These are phyloP conservation scores for Pleurotus citrinopileatus DNA, from an alignment of 768 basidiomycete genomes.

Conservation along the genomic window DNA sequence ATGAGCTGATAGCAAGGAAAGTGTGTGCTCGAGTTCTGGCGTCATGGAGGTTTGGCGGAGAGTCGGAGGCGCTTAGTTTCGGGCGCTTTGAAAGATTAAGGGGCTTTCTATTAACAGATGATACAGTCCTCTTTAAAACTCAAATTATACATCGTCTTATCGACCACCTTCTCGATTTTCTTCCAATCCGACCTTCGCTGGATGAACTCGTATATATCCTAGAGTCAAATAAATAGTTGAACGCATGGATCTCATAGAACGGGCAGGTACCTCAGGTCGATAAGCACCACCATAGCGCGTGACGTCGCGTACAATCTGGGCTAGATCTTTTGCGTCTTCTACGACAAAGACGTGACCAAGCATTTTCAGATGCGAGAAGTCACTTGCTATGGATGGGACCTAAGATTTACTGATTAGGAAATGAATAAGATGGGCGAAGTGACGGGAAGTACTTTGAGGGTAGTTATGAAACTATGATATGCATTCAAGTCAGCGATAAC, in stretches of 20 bases:
- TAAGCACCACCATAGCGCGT: conserved; percentile 95
- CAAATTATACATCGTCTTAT: conserved; percentile 92
- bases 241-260: neutral
- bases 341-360: conserved; percentile 95
- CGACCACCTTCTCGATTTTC: conserved; percentile 95
- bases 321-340: conserved; percentile 93
- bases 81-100: too few species aligned
- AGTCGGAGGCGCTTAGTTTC: conserved; percentile 15
- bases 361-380: conserved; percentile 96
- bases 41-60: conserved; percentile 36
- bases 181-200: conserved; percentile 96
- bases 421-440: neutral
- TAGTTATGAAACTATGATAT: conserved; percentile 85
- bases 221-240: neutral
- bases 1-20: conserved; percentile 73
- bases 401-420: conserved; percentile 19
- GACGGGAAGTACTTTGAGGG: conserved; percentile 69
- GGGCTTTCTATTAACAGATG: conserved; percentile 40
- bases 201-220: conserved; percentile 96
- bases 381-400: conserved; percentile 78
- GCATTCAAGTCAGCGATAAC: conserved; percentile 95
- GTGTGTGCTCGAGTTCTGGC: conserved; percentile 82
- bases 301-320: conserved; percentile 93
- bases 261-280: conserved; percentile 73
- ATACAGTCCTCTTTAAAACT: conserved; percentile 93